Conservation (phyloP, 306 rosid species). For the Lathyrus aphaca region DNA sequence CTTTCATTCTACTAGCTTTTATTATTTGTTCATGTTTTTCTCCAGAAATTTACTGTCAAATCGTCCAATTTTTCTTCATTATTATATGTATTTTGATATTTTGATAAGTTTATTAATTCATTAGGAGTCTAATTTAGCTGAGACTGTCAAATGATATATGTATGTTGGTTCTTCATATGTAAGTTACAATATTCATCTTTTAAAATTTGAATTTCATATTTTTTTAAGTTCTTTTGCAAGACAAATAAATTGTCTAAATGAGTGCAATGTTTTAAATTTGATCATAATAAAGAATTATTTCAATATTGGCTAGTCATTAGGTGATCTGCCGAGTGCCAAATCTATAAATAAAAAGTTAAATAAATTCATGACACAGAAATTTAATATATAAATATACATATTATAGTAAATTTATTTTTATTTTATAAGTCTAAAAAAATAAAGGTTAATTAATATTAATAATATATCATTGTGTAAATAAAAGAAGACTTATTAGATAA, state of each 20-base stretch:
- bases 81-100: constrained; percentile 38
- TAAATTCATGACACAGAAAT: too few species aligned
- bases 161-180: constrained; percentile 17
- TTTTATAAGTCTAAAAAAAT: too few species aligned
- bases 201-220: constrained; percentile 17
- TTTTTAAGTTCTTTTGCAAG: neutral
- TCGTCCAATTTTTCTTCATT: constrained; percentile 44
- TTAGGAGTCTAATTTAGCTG: constrained; percentile 34
- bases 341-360: too few species aligned
- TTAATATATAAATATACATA: too few species aligned
- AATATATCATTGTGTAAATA: too few species aligned
- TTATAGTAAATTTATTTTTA: too few species aligned
- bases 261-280: too few species aligned
- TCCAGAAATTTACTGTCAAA: constrained; percentile 50
- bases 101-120: constrained; percentile 30
- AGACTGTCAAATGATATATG: constrained; percentile 21
- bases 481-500: too few species aligned
- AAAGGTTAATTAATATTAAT: too few species aligned
- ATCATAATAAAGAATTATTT: too few species aligned
- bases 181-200: neutral
- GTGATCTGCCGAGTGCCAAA: too few species aligned
- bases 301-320: too few species aligned
- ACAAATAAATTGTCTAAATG: neutral
- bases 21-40: constrained; percentile 48
- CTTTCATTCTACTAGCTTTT: constrained; percentile 51